These are phyloP conservation scores for Populus euphratica DNA, from an alignment of 345 rosid genomes.

Conservation along the genomic window DNA sequence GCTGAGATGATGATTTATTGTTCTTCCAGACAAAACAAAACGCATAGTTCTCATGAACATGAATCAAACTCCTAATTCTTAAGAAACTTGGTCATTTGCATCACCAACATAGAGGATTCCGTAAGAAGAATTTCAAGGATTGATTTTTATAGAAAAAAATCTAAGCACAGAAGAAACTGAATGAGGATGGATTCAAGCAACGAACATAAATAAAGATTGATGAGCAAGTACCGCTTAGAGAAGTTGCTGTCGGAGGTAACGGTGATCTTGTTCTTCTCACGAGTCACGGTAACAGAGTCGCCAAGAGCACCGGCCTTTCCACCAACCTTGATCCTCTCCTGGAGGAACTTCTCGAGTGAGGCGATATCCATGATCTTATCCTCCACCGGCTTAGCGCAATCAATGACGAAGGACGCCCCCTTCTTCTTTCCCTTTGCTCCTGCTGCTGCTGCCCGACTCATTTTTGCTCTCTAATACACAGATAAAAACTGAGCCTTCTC, in stretches of 20 bases:
- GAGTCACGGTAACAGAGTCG: constrained; percentile 19
- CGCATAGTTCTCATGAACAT: too few relatives aligned
- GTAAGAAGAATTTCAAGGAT: too few relatives aligned
- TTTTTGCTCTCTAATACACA: not conserved
- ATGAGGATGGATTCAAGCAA: not conserved
- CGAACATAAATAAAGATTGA: not conserved
- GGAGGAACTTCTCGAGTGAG: constrained; percentile 30
- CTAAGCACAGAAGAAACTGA: not conserved
- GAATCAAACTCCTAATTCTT: too few relatives aligned
- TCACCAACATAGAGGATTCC: too few relatives aligned
- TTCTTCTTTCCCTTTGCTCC: constrained; percentile 23
- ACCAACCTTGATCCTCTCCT: constrained; percentile 27
- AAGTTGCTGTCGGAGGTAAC: constrained; percentile 19
- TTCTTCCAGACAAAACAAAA: not conserved
- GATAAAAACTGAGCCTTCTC: not conserved
- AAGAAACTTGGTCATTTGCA: too few relatives aligned
- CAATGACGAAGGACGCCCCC: constrained; percentile 19
- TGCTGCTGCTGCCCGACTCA: constrained; percentile 17
- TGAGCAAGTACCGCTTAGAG: constrained; percentile 17
- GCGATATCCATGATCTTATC: constrained; percentile 32
- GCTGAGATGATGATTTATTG: not conserved
- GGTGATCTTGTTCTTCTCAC: constrained; percentile 29
- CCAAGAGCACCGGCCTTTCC: constrained; percentile 32
- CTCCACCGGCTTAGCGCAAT: constrained; percentile 25
- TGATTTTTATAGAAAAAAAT: not conserved